Evolutionary conservation across 306 rosid species (phyloP).

Genomic region (Acacia acuminata): DNA sequence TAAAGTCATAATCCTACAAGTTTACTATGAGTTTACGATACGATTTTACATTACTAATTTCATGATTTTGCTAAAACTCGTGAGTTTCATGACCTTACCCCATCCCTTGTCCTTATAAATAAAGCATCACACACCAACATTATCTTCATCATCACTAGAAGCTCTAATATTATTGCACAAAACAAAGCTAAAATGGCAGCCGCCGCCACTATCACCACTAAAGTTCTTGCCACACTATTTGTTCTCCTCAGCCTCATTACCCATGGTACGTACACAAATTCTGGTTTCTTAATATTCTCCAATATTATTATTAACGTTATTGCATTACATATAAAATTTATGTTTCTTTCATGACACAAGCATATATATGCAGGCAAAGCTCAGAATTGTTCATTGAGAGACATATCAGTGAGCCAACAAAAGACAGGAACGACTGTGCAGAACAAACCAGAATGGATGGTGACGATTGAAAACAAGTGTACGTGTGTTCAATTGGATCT

Average conservation of each 20-base stretch:
- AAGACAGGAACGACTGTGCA: conserved; percentile 32
- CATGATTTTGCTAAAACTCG: too few species aligned
- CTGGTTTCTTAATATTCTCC: neutral
- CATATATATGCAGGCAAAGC: conserved; percentile 24
- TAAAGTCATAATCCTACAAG: too few species aligned
- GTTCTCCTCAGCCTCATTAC: neutral
- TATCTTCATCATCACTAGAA: neutral
- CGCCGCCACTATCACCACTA: neutral
- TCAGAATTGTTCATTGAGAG: conserved; percentile 17
- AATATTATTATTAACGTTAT: neutral
- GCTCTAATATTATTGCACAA: neutral
- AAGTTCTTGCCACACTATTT: neutral
- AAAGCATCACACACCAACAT: neutral
- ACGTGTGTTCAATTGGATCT: conserved; percentile 28
- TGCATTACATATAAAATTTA: too few species aligned
- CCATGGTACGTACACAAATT: neutral
- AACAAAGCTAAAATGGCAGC: neutral
- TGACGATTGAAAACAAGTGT: conserved; percentile 35
- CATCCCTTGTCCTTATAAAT: neutral
- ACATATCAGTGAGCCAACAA: conserved; percentile 25
- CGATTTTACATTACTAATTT: too few species aligned
- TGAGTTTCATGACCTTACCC: too few species aligned
- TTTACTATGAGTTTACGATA: too few species aligned
- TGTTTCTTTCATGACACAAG: too few species aligned
- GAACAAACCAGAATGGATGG: conserved; percentile 42